A percentile compares a stretch with the other conserved stretches of the same genome.
phyloP scores from a whole-genome alignment of 2,329 filamentous ascomycete species.

The Dactylellina parvicollis region DNA sequence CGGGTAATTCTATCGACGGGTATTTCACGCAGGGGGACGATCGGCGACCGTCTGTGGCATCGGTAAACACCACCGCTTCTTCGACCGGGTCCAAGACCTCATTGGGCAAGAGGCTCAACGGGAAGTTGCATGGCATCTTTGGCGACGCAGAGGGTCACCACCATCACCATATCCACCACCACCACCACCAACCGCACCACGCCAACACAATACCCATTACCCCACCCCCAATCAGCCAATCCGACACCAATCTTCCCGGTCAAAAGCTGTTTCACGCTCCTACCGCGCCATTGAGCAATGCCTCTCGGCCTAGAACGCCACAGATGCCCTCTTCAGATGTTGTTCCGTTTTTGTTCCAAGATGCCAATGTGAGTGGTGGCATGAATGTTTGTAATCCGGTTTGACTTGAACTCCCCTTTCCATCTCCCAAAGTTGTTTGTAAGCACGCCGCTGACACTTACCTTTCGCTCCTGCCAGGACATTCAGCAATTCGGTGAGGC shows the following conservation, averaged over 20 bases:
- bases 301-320: slow-evolving; percentile 77
- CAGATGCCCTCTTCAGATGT: slow-evolving; percentile 84
- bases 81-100: slow-evolving; percentile 80
- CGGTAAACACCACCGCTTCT: slow-evolving; percentile 83
- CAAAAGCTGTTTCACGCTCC: slow-evolving; percentile 60
- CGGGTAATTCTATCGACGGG: slow-evolving; percentile 53
- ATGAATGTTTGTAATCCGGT: slow-evolving; percentile 57
- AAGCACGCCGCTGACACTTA: slow-evolving; percentile 12
- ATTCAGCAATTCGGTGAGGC: slow-evolving; percentile 81
- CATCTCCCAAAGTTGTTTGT: slow-evolving; percentile 16
- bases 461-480: slow-evolving; percentile 66
- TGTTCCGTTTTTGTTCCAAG: slow-evolving; percentile 96
- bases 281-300: slow-evolving; percentile 76
- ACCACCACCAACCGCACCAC: slow-evolving; percentile 78
- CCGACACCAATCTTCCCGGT: slow-evolving; percentile 59
- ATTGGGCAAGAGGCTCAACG: slow-evolving; percentile 74
- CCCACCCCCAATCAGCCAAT: slow-evolving; percentile 63
- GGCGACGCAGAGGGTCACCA: slow-evolving; percentile 82
- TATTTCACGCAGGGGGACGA: slow-evolving; percentile 67
- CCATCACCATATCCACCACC: slow-evolving; percentile 71
- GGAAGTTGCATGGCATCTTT: slow-evolving; percentile 90
- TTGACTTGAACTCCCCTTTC: slow-evolving; percentile 52
- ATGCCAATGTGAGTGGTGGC: slow-evolving; percentile 72
- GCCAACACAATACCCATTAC: slow-evolving; percentile 75
- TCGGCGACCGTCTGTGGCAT: slow-evolving; percentile 85